Percentiles rank a stretch among this genome's conserved stretches.
phyloP scores from a whole-genome alignment of 257 asterid species.

The Solanum gandarillasii region DNA sequence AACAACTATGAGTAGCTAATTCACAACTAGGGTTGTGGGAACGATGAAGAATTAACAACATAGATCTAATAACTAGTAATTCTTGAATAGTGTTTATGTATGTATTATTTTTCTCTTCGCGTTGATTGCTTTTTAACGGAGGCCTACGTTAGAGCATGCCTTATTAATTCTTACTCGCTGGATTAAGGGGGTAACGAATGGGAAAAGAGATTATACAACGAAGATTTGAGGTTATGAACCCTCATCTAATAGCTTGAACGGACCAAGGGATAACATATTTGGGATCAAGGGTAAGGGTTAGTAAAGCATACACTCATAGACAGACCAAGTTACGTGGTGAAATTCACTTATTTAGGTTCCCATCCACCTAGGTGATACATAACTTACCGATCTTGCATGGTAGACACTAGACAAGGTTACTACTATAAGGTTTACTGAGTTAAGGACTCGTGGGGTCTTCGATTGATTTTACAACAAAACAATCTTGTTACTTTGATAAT shows the following conservation, averaged over 20 bases:
- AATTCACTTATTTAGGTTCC: too few relatives aligned
- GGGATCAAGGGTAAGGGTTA: background rate
- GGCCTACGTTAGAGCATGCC: background rate
- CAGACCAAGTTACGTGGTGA: fast-evolving
- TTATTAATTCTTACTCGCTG: background rate
- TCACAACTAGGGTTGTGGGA: background rate
- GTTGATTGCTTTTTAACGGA: background rate
- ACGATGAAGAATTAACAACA: background rate
- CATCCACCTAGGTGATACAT: background rate
- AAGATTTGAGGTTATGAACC: background rate
- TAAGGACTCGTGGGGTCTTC: background rate
- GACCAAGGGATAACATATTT: background rate
- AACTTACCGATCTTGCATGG: too few relatives aligned
- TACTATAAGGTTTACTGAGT: background rate
- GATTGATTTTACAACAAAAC: too few relatives aligned
- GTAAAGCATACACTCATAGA: background rate
- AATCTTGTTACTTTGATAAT: background rate
- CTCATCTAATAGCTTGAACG: background rate
- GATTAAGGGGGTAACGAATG: background rate
- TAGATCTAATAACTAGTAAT: background rate
- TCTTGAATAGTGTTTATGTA: background rate
- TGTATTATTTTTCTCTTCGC: background rate
- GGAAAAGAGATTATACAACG: background rate
- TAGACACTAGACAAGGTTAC: background rate
- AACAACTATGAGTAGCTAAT: too few relatives aligned